Evolutionary conservation across 1,139 yeast species (phyloP).

Genomic region (Hyphopichia wangnamkhiaoensis): DNA sequence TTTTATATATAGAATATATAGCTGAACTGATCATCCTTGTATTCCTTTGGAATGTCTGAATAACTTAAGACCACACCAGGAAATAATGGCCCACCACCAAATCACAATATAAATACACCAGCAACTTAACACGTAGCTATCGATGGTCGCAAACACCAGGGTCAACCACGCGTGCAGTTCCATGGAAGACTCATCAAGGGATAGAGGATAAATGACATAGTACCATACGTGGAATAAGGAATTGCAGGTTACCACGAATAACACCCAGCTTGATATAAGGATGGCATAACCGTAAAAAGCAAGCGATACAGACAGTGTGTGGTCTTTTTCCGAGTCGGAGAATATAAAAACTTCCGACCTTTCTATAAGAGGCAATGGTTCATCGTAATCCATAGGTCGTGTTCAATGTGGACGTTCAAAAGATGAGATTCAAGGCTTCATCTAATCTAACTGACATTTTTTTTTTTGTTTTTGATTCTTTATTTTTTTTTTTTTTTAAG

Average conservation of each 20-base stretch:
- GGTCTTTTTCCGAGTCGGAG: not conserved
- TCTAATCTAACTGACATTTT: too few species aligned
- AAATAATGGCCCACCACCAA: constrained; percentile 77
- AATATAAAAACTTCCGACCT: constrained; percentile 1
- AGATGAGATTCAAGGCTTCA: too few species aligned
- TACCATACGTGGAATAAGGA: constrained; percentile 47
- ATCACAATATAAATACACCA: constrained; percentile 59
- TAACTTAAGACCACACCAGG: constrained; percentile 78
- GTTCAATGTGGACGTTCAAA: not conserved
- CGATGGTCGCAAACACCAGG: constrained; percentile 22
- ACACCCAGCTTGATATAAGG: constrained; percentile 37
- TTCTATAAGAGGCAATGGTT: constrained; percentile 4
- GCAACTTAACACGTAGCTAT: constrained; percentile 51
- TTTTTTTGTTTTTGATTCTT: too few species aligned
- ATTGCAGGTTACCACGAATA: constrained; percentile 44
- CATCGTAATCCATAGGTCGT: constrained; percentile 3
- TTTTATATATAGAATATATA: not conserved
- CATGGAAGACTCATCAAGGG: constrained; percentile 11
- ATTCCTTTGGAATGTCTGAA: constrained; percentile 73
- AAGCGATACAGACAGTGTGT: constrained; percentile 2
- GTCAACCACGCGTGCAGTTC: constrained; percentile 15
- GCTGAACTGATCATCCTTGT: constrained; percentile 7
- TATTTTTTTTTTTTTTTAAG: not conserved
- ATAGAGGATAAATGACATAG: constrained; percentile 37
- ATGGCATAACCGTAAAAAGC: constrained; percentile 38